These are phyloP conservation scores for Cadophora sp. DNA, from an alignment of 2,329 filamentous ascomycete species.

Conservation along the genomic window DNA sequence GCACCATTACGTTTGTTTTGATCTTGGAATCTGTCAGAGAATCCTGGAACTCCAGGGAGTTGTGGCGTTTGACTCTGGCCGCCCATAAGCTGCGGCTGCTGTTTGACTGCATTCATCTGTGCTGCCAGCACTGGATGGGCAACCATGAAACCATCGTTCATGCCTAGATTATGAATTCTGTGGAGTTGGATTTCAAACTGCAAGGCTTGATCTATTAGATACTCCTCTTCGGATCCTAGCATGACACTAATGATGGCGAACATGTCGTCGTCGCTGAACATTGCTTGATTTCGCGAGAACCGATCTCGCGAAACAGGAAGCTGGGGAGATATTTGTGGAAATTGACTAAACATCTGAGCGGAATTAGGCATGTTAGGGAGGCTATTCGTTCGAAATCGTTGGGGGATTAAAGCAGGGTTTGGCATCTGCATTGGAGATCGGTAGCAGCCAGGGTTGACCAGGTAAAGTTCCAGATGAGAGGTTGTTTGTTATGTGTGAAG, in stretches of 20 bases:
- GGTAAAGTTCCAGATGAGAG: too few relatives aligned
- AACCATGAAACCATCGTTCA: neutral
- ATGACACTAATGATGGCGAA: neutral
- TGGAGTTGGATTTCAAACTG: neutral
- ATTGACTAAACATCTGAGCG: neutral
- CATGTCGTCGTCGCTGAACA: neutral
- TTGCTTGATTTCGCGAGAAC: neutral
- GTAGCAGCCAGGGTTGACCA: too few relatives aligned
- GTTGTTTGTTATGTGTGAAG: too few relatives aligned
- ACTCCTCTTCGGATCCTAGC: neutral
- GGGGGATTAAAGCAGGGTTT: too few relatives aligned
- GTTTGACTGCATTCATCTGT: neutral
- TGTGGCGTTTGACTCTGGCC: too few relatives aligned
- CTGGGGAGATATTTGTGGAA: neutral
- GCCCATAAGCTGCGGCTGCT: neutral
- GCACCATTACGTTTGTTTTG: too few relatives aligned
- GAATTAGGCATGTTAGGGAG: too few relatives aligned
- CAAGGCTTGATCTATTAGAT: neutral
- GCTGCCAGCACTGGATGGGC: neutral
- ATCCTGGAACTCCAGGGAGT: too few relatives aligned
- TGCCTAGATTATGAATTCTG: neutral
- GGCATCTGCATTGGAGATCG: too few relatives aligned
- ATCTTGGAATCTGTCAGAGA: too few relatives aligned
- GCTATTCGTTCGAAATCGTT: too few relatives aligned
- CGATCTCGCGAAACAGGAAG: neutral